Base-by-base conservation (phyloP, 768 basidiomycete species). In the Trametes punicea region DNA sequence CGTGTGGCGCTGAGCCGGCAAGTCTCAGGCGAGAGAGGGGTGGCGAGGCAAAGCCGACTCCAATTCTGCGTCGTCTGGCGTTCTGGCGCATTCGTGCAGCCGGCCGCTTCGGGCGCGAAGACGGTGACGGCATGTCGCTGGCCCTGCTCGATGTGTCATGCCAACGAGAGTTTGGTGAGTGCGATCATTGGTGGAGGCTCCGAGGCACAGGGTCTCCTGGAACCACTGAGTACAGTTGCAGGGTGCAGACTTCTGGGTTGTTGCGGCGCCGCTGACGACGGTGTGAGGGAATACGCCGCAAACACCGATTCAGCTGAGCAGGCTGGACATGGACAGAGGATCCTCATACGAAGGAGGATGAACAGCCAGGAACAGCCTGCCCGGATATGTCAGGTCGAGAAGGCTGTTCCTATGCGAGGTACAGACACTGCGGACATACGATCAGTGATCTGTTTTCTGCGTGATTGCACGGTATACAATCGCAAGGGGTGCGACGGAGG, bases 101-200 rank as follows among this genome's bases (percentile, higher is more conserved):
- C 56, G 48, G 56, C 36, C 36, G 50, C 16, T 38, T 53, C 57
- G 51, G 46, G 56, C 45, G 50, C 56, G 51, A 52, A 47, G 51
- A 40, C 51, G 33, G 33, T 40, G 45, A 52, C 38, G 48, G 48
- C 39, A 45, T 46, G 44, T 21, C 42, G 44, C 29, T 21, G 36
- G 26, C 46, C 46, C 34, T 38, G 51, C 30, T 21, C n/a, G 21
- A 21, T 49, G 51, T 45, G 51, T 52, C 51, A 58, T 53, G 57
- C 57, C 57, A 58, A 53, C 51, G 41, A 47, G 51, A 42, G 51
- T 15, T 57, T 7, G 50, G 13, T 57, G 13, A 20, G 29, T 46
- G 45, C 20, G 25, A 41, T 51, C 56, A 49, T 33, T 34, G 34
- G 26, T 21, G 34, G 36, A 10, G n/a, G 13, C 38, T 47, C 18